phyloP scores from a whole-genome alignment of 306 rosid species.

The Cucumis cinereus region DNA sequence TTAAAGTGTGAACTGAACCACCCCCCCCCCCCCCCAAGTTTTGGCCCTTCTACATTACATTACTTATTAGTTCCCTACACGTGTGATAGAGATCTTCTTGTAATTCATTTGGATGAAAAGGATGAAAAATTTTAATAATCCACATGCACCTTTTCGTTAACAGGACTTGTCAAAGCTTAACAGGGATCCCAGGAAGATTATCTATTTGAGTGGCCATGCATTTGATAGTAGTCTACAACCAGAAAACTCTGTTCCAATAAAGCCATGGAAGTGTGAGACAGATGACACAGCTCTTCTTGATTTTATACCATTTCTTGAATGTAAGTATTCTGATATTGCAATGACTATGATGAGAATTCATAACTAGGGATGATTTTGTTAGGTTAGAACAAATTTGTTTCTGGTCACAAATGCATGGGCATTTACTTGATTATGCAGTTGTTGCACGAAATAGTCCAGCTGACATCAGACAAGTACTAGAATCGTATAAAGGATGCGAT shows the following conservation, averaged over 20 bases:
- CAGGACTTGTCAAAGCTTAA: slow-evolving; percentile 92
- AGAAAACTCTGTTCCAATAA: slow-evolving; percentile 64
- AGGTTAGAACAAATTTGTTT: neutral
- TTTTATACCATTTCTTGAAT: slow-evolving; percentile 86
- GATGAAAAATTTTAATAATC: too few relatives aligned
- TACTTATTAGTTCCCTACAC: neutral
- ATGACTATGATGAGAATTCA: neutral
- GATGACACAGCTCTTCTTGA: slow-evolving; percentile 88
- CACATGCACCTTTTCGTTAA: slow-evolving; percentile 4
- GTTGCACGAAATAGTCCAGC: slow-evolving; percentile 83
- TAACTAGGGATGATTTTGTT: neutral
- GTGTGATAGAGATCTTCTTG: neutral
- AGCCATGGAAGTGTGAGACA: slow-evolving; percentile 61
- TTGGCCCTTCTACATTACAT: neutral
- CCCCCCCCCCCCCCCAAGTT: too few relatives aligned
- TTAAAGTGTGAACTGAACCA: too few relatives aligned
- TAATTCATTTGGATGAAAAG: neutral
- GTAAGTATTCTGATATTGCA: slow-evolving; percentile 31
- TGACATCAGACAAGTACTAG: slow-evolving; percentile 78
- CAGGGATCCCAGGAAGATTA: slow-evolving; percentile 71
- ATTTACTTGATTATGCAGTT: slow-evolving; percentile 37
- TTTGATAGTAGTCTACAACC: slow-evolving; percentile 72
- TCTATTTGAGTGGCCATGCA: slow-evolving; percentile 92
- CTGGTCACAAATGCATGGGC: slow-evolving; percentile 4
- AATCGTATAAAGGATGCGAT: slow-evolving; percentile 70